These are phyloP conservation scores for Mycena epipterygia DNA, from an alignment of 768 basidiomycete species.

Conservation along the genomic window DNA sequence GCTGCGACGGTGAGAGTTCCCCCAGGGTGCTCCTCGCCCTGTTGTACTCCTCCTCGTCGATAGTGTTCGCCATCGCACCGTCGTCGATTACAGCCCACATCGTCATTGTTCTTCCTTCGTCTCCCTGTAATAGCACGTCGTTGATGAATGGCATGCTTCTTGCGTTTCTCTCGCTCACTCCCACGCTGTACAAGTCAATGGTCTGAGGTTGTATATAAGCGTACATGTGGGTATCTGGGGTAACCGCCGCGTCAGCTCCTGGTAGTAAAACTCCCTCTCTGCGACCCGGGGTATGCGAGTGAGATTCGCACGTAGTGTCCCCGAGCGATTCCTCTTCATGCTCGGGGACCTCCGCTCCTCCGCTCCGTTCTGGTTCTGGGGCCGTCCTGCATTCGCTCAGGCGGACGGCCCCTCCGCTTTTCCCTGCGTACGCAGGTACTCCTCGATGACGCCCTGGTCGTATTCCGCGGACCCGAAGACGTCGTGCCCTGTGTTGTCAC, in stretches of 20 bases:
- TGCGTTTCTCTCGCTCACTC: neutral
- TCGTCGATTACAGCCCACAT: conserved; percentile 25
- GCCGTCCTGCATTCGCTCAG: conserved; percentile 10
- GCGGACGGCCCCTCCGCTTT: conserved; percentile 23
- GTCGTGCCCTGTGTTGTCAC: too few species aligned
- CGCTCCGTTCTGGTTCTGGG: neutral
- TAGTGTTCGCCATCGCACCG: conserved; percentile 31
- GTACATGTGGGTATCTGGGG: conserved; percentile 5
- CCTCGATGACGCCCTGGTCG: neutral
- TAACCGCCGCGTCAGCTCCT: neutral
- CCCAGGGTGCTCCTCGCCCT: neutral
- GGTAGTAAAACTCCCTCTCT: conserved; percentile 13
- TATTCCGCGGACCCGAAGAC: conserved; percentile 16
- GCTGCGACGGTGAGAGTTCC: neutral
- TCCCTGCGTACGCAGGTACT: conserved; percentile 20
- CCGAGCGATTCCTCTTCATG: conserved; percentile 22
- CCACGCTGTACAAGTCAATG: conserved; percentile 26
- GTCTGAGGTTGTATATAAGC: conserved; percentile 2
- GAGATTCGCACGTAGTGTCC: conserved; percentile 11
- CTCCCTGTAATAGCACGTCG: neutral
- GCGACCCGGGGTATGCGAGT: conserved; percentile 9
- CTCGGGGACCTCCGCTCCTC: conserved; percentile 24
- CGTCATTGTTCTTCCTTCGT: neutral
- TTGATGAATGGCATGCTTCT: conserved; percentile 19
- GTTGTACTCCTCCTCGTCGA: conserved; percentile 13